Conservation (phyloP, 2,329 filamentous ascomycete genomes). For the Parasarocladium wereldwijsianum region DNA sequence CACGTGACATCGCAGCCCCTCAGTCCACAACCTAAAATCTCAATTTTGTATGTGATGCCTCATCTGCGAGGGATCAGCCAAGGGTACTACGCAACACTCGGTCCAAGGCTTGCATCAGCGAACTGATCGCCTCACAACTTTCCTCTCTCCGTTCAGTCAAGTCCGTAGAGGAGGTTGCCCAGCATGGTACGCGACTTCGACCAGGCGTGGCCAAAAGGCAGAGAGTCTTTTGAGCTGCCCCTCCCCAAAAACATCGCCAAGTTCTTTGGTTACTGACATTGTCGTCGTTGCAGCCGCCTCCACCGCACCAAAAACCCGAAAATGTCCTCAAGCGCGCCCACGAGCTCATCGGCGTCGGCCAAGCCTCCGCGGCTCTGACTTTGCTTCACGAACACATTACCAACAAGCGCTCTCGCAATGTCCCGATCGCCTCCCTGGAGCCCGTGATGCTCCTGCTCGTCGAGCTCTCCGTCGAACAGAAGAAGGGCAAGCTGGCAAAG, state of each 20-base stretch:
- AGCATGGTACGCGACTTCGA: slow-evolving; percentile 30
- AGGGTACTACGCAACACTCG: too few species aligned
- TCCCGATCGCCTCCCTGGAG: slow-evolving; percentile 88
- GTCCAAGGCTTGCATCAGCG: slow-evolving; percentile 23
- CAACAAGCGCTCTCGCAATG: slow-evolving; percentile 94
- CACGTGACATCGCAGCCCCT: too few species aligned
- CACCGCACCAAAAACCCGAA: slow-evolving; percentile 93
- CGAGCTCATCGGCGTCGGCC: slow-evolving; percentile 95
- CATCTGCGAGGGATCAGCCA: too few species aligned
- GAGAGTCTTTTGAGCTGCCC: too few species aligned
- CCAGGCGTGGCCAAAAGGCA: too few species aligned
- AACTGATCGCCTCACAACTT: slow-evolving; percentile 19
- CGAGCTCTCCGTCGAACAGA: slow-evolving; percentile 89
- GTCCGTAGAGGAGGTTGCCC: slow-evolving; percentile 34
- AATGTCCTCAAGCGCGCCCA: slow-evolving; percentile 98
- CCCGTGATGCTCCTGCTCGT: slow-evolving; percentile 97
- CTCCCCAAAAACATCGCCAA: too few species aligned
- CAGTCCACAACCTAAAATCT: too few species aligned
- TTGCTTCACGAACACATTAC: slow-evolving; percentile 98
- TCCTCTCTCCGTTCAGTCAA: slow-evolving; percentile 21
- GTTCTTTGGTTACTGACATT: slow-evolving; percentile 2
- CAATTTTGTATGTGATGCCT: too few species aligned
- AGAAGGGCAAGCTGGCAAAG: slow-evolving; percentile 97
- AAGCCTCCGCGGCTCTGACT: slow-evolving; percentile 80
- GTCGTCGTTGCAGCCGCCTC: slow-evolving; percentile 58